phyloP scores from a whole-genome alignment of 169 alveolate species.

The Neospora caninum region DNA sequence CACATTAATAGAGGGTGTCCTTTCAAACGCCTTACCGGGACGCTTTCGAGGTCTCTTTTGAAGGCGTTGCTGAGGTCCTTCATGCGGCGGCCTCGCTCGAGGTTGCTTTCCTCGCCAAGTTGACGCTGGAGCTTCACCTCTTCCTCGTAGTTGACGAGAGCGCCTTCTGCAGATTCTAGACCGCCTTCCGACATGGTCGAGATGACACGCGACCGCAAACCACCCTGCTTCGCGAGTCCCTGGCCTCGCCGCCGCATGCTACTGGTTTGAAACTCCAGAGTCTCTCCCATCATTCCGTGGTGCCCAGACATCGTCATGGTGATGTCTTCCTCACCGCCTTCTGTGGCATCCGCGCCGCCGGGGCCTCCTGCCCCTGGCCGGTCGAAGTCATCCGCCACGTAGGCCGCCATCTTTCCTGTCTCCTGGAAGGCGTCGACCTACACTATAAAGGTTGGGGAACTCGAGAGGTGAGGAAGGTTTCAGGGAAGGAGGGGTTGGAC shows the following conservation, averaged over 20 bases:
- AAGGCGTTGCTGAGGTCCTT: constrained; percentile 31
- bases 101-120: constrained; percentile 27
- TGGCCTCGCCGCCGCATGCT: constrained; percentile 34
- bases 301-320: constrained; percentile 15
- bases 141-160: constrained; percentile 13
- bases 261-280: not conserved
- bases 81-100: constrained; percentile 30
- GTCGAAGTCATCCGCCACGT: constrained; percentile 36
- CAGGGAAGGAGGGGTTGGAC: too few species aligned
- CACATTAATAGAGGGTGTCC: too few species aligned
- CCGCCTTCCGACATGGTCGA: not conserved
- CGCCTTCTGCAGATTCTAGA: not conserved
- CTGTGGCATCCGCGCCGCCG: constrained; percentile 30
- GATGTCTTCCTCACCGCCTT: constrained; percentile 23
- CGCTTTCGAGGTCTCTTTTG: constrained; percentile 18
- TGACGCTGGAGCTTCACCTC: constrained; percentile 44
- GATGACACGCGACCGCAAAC: not conserved
- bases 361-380: constrained; percentile 44
- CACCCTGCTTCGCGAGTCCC: constrained; percentile 15
- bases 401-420: constrained; percentile 41
- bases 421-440: not conserved
- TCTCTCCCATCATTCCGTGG: not conserved
- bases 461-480: too few species aligned
- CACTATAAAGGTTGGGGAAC: not conserved
- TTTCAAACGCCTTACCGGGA: constrained; percentile 42